Percentiles rank a stretch among this genome's conserved stretches.
phyloP scores from a whole-genome alignment of 148 eudicot species.

The Rhododendron simsii region DNA sequence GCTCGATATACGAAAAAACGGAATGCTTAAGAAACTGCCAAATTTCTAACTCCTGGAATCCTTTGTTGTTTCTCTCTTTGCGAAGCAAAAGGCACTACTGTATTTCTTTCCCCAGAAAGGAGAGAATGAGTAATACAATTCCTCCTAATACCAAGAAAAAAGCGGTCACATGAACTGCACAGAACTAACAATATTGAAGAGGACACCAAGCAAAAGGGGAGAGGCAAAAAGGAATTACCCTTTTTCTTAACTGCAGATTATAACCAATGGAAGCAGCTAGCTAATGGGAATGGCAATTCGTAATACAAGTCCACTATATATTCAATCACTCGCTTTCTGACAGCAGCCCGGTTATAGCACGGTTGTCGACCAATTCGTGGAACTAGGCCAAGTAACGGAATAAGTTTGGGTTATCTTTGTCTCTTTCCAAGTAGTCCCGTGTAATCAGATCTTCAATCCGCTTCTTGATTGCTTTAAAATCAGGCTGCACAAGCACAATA shows the following conservation, averaged over 20 bases:
- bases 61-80: background rate
- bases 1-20: background rate
- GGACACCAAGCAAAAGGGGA: background rate
- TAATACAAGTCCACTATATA: background rate
- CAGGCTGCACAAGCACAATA: slow-evolving; percentile 36
- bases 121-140: background rate
- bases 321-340: background rate
- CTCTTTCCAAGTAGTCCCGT: slow-evolving; percentile 51
- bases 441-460: slow-evolving; percentile 55
- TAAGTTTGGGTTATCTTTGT: slow-evolving; percentile 26
- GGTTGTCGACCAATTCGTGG: background rate
- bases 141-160: background rate
- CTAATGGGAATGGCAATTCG: background rate
- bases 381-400: slow-evolving; percentile 41
- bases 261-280: background rate
- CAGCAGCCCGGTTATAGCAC: background rate
- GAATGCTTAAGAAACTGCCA: background rate
- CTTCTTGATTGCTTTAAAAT: slow-evolving; percentile 47
- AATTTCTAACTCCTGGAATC: background rate
- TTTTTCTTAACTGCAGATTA: background rate
- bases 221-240: background rate
- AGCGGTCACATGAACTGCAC: background rate
- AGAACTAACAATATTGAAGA: background rate
- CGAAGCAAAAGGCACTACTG: background rate
- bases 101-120: background rate